Evolutionary conservation across 176 grass and related monocot genomes (phyloP), one percentile per base, ranked within the genome.

Genomic region (Panicum miliaceum): DNA sequence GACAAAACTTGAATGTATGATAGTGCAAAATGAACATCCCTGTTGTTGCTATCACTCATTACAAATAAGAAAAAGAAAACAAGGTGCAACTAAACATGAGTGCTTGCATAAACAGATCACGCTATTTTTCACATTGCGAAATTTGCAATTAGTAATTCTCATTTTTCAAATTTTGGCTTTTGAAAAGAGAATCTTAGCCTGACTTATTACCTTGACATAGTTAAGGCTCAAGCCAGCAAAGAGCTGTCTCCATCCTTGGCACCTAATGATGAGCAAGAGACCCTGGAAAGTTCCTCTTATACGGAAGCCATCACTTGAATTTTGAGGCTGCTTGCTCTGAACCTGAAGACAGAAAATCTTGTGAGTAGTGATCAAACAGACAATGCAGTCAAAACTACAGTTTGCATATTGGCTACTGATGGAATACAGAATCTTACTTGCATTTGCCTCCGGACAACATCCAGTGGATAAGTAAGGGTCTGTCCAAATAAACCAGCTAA

Each of bases 401-500:
- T 20, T 11, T 46, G 23, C 46, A 82, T 12, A 72, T 57, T 57
- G 68, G 48, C 47, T 23, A 48, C 26, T 22, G 62, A 29, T 88
- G 57, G 35, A 71, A 77, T 77, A 23, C 53, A 60, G 23, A 79
- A 72, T 3, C 54, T 63, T 90, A 93, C 96, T 89, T 98, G 96
- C 96, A 95, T 98, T 84, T 98, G 96, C 86, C 96, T 89, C 77
- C 96, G 90, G 81, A 98, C 89, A 82, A 98, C 96, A 94, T 98
- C 91, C 53, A 98, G 68, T 8, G 96, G 96, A 73, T 98, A 98
- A 75, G 96, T 98, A 61, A 95, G 96, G 74, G 96, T 95, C 77
- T 98, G 96, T 37, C 96, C 96, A 82, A 98, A 98, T 69, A 98
- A 84, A 86, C 93, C 96, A 89, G 96, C 93, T 89, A 95, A 90